These are phyloP conservation scores for Cyamopsis tetragonoloba DNA, from an alignment of 306 rosid genomes.

Conservation along the genomic window DNA sequence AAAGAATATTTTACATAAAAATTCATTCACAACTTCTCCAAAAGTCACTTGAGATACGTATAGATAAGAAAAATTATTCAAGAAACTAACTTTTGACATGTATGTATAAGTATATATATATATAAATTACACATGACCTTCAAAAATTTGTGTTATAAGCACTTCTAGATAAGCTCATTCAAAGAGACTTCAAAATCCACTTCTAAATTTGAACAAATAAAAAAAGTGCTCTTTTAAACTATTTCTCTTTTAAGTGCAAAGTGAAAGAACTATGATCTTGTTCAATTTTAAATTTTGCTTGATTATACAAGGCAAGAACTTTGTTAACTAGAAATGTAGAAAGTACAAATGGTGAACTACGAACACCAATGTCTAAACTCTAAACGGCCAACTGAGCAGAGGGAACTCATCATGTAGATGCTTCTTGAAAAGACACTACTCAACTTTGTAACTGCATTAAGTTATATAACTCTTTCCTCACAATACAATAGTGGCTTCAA, in stretches of 20 bases:
- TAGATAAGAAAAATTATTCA: too few relatives aligned
- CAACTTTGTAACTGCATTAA: conserved; percentile 12
- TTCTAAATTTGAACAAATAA: too few relatives aligned
- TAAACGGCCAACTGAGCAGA: too few relatives aligned
- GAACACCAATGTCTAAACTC: not conserved
- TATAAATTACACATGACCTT: too few relatives aligned
- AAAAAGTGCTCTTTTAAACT: not conserved
- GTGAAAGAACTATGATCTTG: not conserved
- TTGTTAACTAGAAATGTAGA: not conserved
- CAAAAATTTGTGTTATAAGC: too few relatives aligned
- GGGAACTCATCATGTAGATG: not conserved
- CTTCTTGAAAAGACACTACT: not conserved
- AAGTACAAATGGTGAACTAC: not conserved
- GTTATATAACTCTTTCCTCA: conserved; percentile 18
- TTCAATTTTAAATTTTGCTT: not conserved
- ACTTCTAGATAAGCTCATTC: too few relatives aligned
- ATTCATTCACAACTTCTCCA: too few relatives aligned
- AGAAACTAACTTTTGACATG: too few relatives aligned
- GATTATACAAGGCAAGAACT: not conserved
- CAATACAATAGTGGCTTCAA: conserved; percentile 11
- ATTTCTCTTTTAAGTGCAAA: not conserved
- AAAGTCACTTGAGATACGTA: too few relatives aligned
- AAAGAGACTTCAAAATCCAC: too few relatives aligned
- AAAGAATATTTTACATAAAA: too few relatives aligned
- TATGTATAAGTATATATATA: too few relatives aligned